Evolutionary conservation across 768 basidiomycete genomes (phyloP).

Genomic region (Austroboletus eburneus): DNA sequence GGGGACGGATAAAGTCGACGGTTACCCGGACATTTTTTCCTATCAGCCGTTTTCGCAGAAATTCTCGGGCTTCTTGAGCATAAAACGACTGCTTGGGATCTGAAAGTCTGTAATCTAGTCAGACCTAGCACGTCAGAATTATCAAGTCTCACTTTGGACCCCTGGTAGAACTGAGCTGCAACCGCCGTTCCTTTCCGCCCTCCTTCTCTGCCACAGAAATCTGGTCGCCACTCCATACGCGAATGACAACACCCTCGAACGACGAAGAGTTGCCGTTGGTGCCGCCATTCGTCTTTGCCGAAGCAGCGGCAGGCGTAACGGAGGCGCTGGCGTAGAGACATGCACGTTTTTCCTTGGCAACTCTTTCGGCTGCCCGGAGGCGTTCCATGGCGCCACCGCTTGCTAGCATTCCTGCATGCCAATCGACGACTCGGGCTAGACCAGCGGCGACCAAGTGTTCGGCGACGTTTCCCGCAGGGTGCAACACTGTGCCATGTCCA

Average conservation of each 20-base stretch:
- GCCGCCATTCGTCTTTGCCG: slow-evolving; percentile 46
- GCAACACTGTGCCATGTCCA: slow-evolving; percentile 49
- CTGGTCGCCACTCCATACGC: slow-evolving; percentile 92
- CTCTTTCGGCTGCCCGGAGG: slow-evolving; percentile 77
- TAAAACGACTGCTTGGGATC: slow-evolving; percentile 86
- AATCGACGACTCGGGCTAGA: slow-evolving; percentile 89
- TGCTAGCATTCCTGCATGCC: slow-evolving; percentile 96
- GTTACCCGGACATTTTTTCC: slow-evolving; percentile 82
- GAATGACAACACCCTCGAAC: slow-evolving; percentile 80
- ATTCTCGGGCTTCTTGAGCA: slow-evolving; percentile 90
- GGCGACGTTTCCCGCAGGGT: slow-evolving; percentile 93
- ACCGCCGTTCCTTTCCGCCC: slow-evolving; percentile 66
- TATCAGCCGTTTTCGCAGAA: slow-evolving; percentile 86
- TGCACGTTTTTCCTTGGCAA: slow-evolving; percentile 69
- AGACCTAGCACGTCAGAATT: neutral
- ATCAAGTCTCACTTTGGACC: slow-evolving; percentile 63
- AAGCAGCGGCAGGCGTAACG: slow-evolving; percentile 26
- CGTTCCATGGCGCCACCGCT: slow-evolving; percentile 82
- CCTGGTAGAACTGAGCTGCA: slow-evolving; percentile 86
- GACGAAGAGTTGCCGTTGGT: slow-evolving; percentile 42
- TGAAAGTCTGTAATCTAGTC: slow-evolving; percentile 49
- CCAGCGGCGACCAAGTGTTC: slow-evolving; percentile 82
- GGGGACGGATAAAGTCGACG: slow-evolving; percentile 87
- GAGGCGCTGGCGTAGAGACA: slow-evolving; percentile 64
- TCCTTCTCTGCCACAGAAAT: slow-evolving; percentile 77